Evolutionary conservation across 768 basidiomycete genomes (phyloP), one percentile per base, ranked within the genome.

Genomic region (Psilocybe cyanescens): DNA sequence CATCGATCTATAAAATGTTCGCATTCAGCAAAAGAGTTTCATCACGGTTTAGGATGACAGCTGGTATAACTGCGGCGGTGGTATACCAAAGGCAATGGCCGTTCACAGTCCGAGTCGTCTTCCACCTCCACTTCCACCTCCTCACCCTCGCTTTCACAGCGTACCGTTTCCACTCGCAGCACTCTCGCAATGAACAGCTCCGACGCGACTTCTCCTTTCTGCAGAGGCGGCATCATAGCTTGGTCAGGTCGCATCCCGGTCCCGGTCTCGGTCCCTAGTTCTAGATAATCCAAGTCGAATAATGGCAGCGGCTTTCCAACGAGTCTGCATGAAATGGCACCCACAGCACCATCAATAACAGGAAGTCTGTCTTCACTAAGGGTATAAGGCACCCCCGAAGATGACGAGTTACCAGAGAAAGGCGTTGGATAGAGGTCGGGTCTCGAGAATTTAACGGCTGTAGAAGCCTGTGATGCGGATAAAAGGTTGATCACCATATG

Each of bases 131-230:
- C 41, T 44, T 44, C 41, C 5, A 16, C 41, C 6, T 8, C 14
- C 4, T 30, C 37, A 39, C 2, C 37, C 14, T 12, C 41, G 41
- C 30, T 52, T 28, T 5, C 17, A 24, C 24, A 24, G 24, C 24
- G 49, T 48, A 73, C 67, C 0, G 74, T 74, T 65, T 81, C 79
- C 62, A 95, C 88, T 29, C 86, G 75, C 31, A 86, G 74, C 9
- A 96, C 93, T n/a, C 81, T 78, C 12, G 92, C 94, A 63, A 96
- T 86, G 74, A 94, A 95, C 45, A 96, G 75, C 77, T 94, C 89
- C 41, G 88, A 90, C 19, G 71, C 67, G 71, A 78, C 71, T 59
- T 67, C 60, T n/a, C 71, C 68, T 46, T 64, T 54, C 57, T 63
- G 59, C 54, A 68, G 41, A 16, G 24, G 60, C 8, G 59, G 68